These are phyloP conservation scores for Claviceps sp. DNA, from an alignment of 2,329 filamentous ascomycete genomes.

Conservation along the genomic window DNA sequence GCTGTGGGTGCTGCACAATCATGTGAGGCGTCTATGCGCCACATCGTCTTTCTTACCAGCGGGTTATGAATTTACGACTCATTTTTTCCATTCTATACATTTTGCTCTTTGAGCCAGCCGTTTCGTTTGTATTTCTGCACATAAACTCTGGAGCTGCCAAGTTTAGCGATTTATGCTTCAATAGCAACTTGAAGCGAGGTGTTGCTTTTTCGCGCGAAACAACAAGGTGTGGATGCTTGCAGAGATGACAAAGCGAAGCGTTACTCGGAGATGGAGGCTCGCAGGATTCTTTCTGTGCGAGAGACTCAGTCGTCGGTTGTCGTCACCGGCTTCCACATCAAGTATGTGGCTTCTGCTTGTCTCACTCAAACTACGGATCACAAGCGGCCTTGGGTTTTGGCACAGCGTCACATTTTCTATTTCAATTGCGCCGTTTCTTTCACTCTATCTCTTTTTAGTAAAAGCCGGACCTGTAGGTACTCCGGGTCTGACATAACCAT, in stretches of 20 bases:
- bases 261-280: not conserved
- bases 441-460: not conserved
- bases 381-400: not conserved
- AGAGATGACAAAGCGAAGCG: not conserved
- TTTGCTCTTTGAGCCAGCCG: not conserved
- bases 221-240: too few species aligned
- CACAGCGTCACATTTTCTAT: not conserved
- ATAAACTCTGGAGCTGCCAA: not conserved
- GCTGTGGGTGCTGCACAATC: conserved; percentile 38
- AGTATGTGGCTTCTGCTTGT: not conserved
- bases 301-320: not conserved
- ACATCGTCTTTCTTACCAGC: not conserved
- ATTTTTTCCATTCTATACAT: not conserved
- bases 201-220: not conserved
- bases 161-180: conserved; percentile 4
- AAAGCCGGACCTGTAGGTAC: not conserved
- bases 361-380: not conserved
- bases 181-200: not conserved
- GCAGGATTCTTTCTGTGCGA: not conserved
- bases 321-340: not conserved
- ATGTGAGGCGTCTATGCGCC: conserved; percentile 24
- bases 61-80: conserved; percentile 14
- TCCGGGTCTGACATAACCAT: not conserved
- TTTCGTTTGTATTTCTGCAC: not conserved
- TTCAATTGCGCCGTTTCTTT: not conserved